Evolutionary conservation across 2,329 filamentous ascomycete species (phyloP).

Genomic region (Paracorniculantispora psalliotae): DNA sequence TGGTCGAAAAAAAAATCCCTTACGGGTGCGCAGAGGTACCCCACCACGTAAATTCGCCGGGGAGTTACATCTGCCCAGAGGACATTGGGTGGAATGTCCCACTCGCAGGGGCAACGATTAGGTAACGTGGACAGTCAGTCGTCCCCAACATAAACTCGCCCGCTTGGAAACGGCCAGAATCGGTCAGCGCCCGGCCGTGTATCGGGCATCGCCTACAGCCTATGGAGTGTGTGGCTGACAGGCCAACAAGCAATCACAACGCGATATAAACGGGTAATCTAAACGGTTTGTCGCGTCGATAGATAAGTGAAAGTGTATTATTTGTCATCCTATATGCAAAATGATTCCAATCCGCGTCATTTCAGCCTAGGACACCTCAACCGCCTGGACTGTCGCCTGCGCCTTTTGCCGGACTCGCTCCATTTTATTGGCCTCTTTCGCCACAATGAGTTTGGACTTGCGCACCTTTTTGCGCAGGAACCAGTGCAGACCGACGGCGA

Average conservation of each 20-base stretch:
- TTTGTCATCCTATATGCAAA: slow-evolving; percentile 1
- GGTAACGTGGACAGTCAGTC: slow-evolving; percentile 4
- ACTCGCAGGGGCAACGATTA: slow-evolving; percentile 7
- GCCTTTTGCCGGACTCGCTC: slow-evolving; percentile 30
- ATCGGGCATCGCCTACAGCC: slow-evolving; percentile 1
- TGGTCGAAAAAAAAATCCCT: slow-evolving; percentile 4
- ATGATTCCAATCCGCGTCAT: not conserved
- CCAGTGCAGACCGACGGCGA: slow-evolving; percentile 71
- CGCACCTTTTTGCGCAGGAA: slow-evolving; percentile 72
- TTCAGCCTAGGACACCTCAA: not conserved
- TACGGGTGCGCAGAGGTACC: not conserved
- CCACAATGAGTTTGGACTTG: slow-evolving; percentile 53
- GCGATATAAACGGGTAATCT: not conserved
- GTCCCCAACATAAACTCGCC: slow-evolving; percentile 6
- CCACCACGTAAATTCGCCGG: slow-evolving; percentile 1
- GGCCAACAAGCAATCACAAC: not conserved
- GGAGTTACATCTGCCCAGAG: not conserved
- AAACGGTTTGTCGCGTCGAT: not conserved
- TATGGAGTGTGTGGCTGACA: not conserved
- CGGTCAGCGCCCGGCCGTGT: not conserved
- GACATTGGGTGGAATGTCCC: not conserved
- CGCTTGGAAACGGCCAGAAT: slow-evolving; percentile 11
- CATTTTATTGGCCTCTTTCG: slow-evolving; percentile 44
- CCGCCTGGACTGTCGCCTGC: slow-evolving; percentile 22
- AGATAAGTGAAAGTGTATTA: not conserved